Evolutionary conservation across 805 yeast species (phyloP).

Genomic region (Kuraishia cidri): DNA sequence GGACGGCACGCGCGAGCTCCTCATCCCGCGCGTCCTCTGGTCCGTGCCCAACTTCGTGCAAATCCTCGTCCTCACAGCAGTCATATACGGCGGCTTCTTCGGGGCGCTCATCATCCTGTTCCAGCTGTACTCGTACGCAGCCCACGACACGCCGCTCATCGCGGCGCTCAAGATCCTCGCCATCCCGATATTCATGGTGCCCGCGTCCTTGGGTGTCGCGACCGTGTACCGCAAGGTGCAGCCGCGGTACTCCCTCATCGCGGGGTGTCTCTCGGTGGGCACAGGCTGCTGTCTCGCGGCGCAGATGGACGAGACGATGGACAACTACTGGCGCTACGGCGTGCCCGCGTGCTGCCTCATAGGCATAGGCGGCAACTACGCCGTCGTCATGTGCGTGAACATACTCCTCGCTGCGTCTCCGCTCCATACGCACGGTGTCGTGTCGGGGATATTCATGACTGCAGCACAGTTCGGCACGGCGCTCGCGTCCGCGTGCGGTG

Average conservation of each 20-base stretch:
- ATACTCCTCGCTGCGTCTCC: slow-evolving; percentile 18
- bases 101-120: slow-evolving; percentile 9
- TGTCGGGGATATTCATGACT: slow-evolving; percentile 25
- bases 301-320: background rate
- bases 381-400: background rate
- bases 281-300: background rate
- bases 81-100: slow-evolving; percentile 12
- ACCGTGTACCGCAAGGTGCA: background rate
- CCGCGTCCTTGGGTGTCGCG: background rate
- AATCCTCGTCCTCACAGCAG: slow-evolving; percentile 9
- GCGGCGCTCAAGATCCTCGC: slow-evolving; percentile 9
- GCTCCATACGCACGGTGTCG: slow-evolving; percentile 25
- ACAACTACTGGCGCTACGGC: background rate
- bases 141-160: slow-evolving; percentile 1
- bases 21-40: slow-evolving; percentile 19
- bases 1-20: slow-evolving; percentile 10
- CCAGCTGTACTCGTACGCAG: slow-evolving; percentile 5
- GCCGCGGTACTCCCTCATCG: background rate
- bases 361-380: background rate
- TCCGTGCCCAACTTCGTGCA: slow-evolving; percentile 14
- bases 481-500: slow-evolving; percentile 16
- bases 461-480: slow-evolving; percentile 23
- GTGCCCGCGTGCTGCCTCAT: background rate
- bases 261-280: background rate
- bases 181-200: background rate